A percentile compares a stretch with the other conserved stretches of the same genome.
Conservation (phyloP, 495 filamentous ascomycete species). For the Penicillium antarcticum region DNA sequence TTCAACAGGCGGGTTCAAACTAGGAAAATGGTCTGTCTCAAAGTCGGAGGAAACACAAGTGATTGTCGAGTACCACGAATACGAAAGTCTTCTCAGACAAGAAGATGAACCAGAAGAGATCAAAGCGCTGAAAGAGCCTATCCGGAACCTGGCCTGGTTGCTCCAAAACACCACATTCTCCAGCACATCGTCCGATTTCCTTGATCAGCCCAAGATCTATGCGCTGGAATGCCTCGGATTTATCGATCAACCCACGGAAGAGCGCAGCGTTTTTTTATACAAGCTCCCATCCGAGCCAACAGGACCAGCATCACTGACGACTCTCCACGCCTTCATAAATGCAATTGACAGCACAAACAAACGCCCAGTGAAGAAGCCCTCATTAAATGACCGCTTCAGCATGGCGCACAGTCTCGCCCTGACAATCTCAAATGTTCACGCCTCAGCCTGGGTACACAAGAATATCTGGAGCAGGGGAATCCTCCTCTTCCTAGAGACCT, state of each 20-base stretch:
- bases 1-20: slow-evolving; percentile 6
- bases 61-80: slow-evolving; percentile 18
- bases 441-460: slow-evolving; percentile 27
- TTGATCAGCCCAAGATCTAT: slow-evolving; percentile 20
- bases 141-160: slow-evolving; percentile 18
- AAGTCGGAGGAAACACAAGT: slow-evolving; percentile 2
- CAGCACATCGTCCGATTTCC: neutral
- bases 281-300: slow-evolving; percentile 9
- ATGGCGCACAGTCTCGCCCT: slow-evolving; percentile 22
- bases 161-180: slow-evolving; percentile 18
- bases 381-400: slow-evolving; percentile 20
- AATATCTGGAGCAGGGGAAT: slow-evolving; percentile 27
- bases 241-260: slow-evolving; percentile 15
- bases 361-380: slow-evolving; percentile 9
- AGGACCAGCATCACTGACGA: slow-evolving; percentile 2
- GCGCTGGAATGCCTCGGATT: slow-evolving; percentile 17
- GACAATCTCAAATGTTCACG: slow-evolving; percentile 20
- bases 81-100: slow-evolving; percentile 10
- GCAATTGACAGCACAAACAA: slow-evolving; percentile 10
- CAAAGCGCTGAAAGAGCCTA: slow-evolving; percentile 11
- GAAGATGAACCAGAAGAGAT: slow-evolving; percentile 17
- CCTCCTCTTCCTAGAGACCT: slow-evolving; percentile 16
- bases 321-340: slow-evolving; percentile 20
- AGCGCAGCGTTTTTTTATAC: slow-evolving; percentile 15
- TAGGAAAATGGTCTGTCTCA: slow-evolving; percentile 9